Base-by-base conservation (phyloP, 73 alveolate genomes). In the Paramecium pentaurelia region DNA sequence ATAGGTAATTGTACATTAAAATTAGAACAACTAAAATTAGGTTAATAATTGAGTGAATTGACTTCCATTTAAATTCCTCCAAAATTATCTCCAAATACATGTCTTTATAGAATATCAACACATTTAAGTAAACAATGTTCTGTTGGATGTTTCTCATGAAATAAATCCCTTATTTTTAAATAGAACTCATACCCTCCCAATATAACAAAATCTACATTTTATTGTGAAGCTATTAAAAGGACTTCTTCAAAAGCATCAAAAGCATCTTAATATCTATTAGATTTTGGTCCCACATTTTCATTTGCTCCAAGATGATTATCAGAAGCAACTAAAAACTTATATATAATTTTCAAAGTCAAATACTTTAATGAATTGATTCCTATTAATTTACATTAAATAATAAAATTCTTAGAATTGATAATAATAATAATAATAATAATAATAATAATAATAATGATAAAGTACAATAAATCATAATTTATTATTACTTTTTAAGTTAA, bases 281-380 rank as follows among this genome's bases (percentile, higher is more conserved):
- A 95, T 87, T 98, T 73, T 12, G 47, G 51, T 64, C 84, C 84
- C 14, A 73, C 99, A 30, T 92, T 89, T 88, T 98, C 99, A 71
- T 95, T 92, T 80, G 93, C 97, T 37, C 99, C 99, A 51, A 97
- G 95, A 95, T 98, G 99, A 60, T 95, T 97, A 89, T 98, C 99
- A 1, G 99, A 93, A 25, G 99, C 97, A 49, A 98, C 97, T 87
- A 97, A 92, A 22, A 98, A 94, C 71, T 94, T 97, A 92, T 94
- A 97, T 54, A 42, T 88, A 47, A 68, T 89, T 70, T 20, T 86
- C 16, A 30, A 64, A 28, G 28, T 12, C 20, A 64, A 60, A 32
- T 64, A 64, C 84, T 34, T 64, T 64, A 10, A 64, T 64, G 47
- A 28, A 64, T 25, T 64, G 84, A 34, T 64, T 64, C 47, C 27